These are phyloP conservation scores for Tieghemostelium lacteum DNA, from an alignment of 78 protist genomes.

Conservation along the genomic window DNA sequence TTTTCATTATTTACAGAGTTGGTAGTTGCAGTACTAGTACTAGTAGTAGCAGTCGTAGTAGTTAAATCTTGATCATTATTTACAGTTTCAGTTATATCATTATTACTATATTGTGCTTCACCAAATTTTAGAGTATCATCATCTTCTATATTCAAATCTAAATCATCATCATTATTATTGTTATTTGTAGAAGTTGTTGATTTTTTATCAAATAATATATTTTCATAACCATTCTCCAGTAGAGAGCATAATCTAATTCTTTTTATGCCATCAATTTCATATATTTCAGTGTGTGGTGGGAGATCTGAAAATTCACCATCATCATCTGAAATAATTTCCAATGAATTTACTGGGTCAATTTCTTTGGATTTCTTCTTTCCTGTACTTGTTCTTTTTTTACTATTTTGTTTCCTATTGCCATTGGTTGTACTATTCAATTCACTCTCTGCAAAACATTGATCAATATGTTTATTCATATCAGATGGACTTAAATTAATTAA, in stretches of 20 bases:
- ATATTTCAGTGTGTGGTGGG: constrained; percentile 36
- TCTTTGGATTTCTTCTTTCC: neutral
- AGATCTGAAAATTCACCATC: constrained; percentile 41
- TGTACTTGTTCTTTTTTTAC: neutral
- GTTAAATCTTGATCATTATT: neutral
- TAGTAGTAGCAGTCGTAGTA: neutral
- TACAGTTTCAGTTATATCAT: neutral
- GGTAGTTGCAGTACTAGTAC: neutral
- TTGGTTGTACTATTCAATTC: neutral
- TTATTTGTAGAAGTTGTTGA: neutral
- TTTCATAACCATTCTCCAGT: constrained; percentile 2
- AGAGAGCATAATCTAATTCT: constrained; percentile 40
- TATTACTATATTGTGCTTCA: constrained; percentile 55
- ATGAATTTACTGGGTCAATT: neutral
- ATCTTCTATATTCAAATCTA: constrained; percentile 52
- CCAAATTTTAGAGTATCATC: constrained; percentile 62
- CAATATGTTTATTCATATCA: constrained; percentile 30
- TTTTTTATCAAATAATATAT: constrained; percentile 11
- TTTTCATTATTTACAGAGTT: neutral
- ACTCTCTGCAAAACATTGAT: constrained; percentile 15
- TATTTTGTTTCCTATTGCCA: neutral
- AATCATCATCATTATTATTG: constrained; percentile 12
- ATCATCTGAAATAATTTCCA: constrained; percentile 20
- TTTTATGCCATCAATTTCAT: constrained; percentile 26
- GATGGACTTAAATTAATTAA: neutral